Evolutionary conservation across 768 basidiomycete genomes (phyloP).

Genomic region (Hygrocybe punicea): DNA sequence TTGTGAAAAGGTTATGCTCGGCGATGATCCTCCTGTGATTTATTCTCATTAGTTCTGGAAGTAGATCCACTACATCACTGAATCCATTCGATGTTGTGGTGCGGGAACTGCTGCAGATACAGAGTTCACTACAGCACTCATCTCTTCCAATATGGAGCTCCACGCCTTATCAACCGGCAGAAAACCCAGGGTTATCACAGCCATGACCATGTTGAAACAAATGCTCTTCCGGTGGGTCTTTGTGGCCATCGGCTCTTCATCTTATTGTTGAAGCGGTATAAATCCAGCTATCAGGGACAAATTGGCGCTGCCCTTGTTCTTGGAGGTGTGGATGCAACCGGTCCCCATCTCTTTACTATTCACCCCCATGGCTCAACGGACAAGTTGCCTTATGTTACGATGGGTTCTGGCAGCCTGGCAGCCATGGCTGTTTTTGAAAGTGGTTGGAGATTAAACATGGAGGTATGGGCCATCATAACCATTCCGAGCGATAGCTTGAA

Average conservation of each 20-base stretch:
- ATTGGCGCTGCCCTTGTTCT: conserved; percentile 94
- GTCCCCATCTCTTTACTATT: conserved; percentile 93
- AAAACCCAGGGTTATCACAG: conserved; percentile 91
- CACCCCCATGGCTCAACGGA: conserved; percentile 97
- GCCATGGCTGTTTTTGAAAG: conserved; percentile 99
- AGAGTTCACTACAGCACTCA: conserved; percentile 89
- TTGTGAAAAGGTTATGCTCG: conserved; percentile 85
- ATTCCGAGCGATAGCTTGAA: neutral
- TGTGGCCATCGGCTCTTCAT: neutral
- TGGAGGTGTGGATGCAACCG: conserved; percentile 92
- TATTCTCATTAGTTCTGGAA: neutral
- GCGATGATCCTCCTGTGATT: neutral
- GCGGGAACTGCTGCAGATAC: conserved; percentile 99
- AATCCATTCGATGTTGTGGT: conserved; percentile 95
- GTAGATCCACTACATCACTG: conserved; percentile 96
- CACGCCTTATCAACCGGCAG: conserved; percentile 87
- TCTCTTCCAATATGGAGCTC: conserved; percentile 93
- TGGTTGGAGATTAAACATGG: conserved; percentile 76
- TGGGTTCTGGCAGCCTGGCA: conserved; percentile 94
- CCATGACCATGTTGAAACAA: conserved; percentile 99
- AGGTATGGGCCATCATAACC: conserved; percentile 41
- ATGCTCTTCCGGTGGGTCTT: conserved; percentile 76
- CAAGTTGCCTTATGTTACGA: conserved; percentile 97
- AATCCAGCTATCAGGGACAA: conserved; percentile 80
- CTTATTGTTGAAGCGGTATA: neutral